A percentile compares a stretch with the other conserved stretches of the same genome.
Conservation (phyloP, 768 basidiomycete species). For the Hypholoma sublateritium region DNA sequence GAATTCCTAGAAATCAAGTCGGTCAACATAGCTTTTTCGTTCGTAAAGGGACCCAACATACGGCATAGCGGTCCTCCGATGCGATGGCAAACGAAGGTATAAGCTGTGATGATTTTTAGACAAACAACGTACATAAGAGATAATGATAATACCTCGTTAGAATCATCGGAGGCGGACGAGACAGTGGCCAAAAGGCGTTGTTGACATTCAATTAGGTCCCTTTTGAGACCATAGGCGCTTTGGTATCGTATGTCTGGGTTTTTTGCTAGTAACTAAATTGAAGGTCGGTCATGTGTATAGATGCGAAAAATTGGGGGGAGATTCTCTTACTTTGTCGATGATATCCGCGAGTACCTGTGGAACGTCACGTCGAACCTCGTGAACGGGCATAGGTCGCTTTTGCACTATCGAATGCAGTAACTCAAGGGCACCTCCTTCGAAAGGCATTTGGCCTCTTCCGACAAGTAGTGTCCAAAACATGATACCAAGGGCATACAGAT, state of each 20-base stretch:
- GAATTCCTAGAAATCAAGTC: conserved; percentile 48
- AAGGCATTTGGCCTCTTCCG: conserved; percentile 63
- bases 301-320: background rate
- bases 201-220: conserved; percentile 70
- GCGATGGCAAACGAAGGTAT: conserved; percentile 72
- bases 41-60: conserved; percentile 25
- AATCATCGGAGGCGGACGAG: conserved; percentile 53
- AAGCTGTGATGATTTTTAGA: conserved; percentile 38
- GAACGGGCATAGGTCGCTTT: conserved; percentile 72
- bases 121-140: too few relatives aligned
- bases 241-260: conserved; percentile 70
- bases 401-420: conserved; percentile 71
- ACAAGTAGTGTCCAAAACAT: conserved; percentile 77
- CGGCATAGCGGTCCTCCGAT: conserved; percentile 62
- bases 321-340: conserved; percentile 55
- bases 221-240: conserved; percentile 67
- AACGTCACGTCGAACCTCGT: conserved; percentile 71
- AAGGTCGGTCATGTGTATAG: background rate
- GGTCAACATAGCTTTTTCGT: background rate
- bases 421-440: conserved; percentile 61
- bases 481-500: conserved; percentile 72
- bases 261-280: conserved; percentile 59
- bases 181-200: conserved; percentile 59
- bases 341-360: conserved; percentile 71
- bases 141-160: conserved; percentile 43